phyloP scores from a whole-genome alignment of 768 basidiomycete species.

The Stropharia rugosoannulata region DNA sequence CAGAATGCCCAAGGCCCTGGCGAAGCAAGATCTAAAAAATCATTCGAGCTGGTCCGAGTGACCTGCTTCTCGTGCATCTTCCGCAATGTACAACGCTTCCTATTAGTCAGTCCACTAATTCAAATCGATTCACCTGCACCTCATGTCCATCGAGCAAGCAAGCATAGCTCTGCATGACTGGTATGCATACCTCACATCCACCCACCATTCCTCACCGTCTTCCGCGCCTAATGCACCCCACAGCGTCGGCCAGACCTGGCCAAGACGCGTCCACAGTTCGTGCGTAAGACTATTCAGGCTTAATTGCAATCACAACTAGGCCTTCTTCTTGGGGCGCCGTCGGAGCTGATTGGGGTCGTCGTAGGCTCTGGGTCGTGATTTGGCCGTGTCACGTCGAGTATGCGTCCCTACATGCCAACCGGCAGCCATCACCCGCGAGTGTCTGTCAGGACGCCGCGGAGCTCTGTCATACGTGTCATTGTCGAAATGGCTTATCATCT shows the following conservation, averaged over 20 bases:
- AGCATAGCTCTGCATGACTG: background rate
- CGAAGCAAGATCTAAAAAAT: slow-evolving; percentile 10
- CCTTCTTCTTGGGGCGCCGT: background rate
- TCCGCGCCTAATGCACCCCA: no score
- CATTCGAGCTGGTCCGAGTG: slow-evolving; percentile 3
- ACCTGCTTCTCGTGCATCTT: slow-evolving; percentile 12
- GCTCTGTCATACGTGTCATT: background rate
- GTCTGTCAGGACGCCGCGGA: background rate
- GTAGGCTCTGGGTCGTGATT: background rate
- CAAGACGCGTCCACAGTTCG: no score
- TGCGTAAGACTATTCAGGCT: background rate
- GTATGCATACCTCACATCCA: background rate
- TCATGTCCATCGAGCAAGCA: slow-evolving; percentile 6
- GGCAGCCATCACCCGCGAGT: background rate
- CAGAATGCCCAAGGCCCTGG: slow-evolving; percentile 5
- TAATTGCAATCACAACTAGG: background rate
- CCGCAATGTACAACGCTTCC: slow-evolving; percentile 12
- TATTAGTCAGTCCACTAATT: slow-evolving; percentile 13
- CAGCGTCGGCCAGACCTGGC: no score
- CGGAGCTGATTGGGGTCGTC: background rate
- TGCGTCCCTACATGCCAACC: slow-evolving; percentile 1
- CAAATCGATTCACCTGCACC: slow-evolving; percentile 2
- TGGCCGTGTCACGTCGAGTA: slow-evolving; percentile 5
- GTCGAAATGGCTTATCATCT: no score
- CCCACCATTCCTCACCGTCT: background rate